phyloP scores from a whole-genome alignment of 2,329 filamentous ascomycete genomes.

The Pezicula carpinea region DNA sequence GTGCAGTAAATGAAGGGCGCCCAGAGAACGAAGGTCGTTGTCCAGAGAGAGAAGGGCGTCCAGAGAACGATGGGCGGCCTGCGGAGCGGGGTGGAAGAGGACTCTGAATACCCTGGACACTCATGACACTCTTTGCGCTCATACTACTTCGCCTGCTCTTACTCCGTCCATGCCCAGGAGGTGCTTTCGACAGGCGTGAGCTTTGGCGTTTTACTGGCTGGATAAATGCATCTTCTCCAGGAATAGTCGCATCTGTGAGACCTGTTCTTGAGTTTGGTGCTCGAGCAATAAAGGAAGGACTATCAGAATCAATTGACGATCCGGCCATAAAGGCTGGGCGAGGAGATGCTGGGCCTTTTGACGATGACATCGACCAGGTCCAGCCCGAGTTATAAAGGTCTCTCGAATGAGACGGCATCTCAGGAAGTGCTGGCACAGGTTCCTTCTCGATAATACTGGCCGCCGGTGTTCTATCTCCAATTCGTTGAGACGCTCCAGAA shows the following conservation, averaged over 20 bases:
- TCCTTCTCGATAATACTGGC: constrained; percentile 1
- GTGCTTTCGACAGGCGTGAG: constrained; percentile 47
- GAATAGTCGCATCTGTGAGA: constrained; percentile 56
- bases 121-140: constrained; percentile 24
- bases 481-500: constrained; percentile 5
- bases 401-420: not conserved
- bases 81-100: too few species aligned
- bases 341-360: constrained; percentile 13
- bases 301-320: constrained; percentile 22
- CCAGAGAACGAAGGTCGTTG: too few species aligned
- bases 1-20: not conserved
- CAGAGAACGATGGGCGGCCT: too few species aligned
- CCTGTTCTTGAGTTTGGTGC: constrained; percentile 60
- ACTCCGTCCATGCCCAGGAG: constrained; percentile 21
- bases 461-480: constrained; percentile 12
- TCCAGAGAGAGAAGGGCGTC: too few species aligned
- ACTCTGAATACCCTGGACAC: constrained; percentile 7
- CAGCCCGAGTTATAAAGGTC: constrained; percentile 16
- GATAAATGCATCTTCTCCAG: constrained; percentile 57
- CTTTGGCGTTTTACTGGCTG: constrained; percentile 46
- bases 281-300: constrained; percentile 47
- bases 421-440: not conserved
- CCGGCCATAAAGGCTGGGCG: constrained; percentile 20
- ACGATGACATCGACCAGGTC: constrained; percentile 18
- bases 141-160: constrained; percentile 27